A percentile compares a stretch with the other conserved stretches of the same genome.
Conservation (phyloP, 1,139 yeast genomes). For the Hemisphaericaspora xylanilytica region DNA sequence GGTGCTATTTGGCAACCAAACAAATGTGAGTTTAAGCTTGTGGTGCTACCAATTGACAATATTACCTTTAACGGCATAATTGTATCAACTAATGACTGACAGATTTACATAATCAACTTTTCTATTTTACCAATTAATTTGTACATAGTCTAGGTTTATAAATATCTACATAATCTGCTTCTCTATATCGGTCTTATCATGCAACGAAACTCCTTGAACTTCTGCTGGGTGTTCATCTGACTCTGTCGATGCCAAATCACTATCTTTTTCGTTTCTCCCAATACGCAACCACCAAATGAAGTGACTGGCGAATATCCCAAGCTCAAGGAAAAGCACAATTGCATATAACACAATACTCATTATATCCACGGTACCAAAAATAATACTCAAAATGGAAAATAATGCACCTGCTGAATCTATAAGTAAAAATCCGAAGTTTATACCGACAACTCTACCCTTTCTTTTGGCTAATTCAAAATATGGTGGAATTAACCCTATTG, state of each 20-base stretch:
- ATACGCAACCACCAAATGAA: conserved; percentile 66
- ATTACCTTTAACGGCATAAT: no score
- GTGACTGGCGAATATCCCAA: conserved; percentile 74
- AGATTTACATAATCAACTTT: no score
- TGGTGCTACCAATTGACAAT: no score
- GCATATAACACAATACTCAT: conserved; percentile 77
- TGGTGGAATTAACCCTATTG: conserved; percentile 81
- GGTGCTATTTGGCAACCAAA: background rate
- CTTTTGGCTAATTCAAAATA: conserved; percentile 80
- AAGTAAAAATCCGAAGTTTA: conserved; percentile 75
- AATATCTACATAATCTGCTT: no score
- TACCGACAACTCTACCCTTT: conserved; percentile 81
- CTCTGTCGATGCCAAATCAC: background rate
- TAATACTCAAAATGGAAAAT: conserved; percentile 64
- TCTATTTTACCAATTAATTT: no score
- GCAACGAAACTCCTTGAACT: background rate
- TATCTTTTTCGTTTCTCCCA: conserved; percentile 20
- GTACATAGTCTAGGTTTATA: no score
- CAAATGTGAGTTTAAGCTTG: no score
- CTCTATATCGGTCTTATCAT: background rate
- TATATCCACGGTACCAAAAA: conserved; percentile 62
- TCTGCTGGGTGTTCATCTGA: background rate
- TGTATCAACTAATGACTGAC: no score
- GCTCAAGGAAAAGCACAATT: conserved; percentile 67
- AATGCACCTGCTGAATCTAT: conserved; percentile 83